Conservation (phyloP, 2,329 filamentous ascomycete species). For the Talaromyces islandicus region DNA sequence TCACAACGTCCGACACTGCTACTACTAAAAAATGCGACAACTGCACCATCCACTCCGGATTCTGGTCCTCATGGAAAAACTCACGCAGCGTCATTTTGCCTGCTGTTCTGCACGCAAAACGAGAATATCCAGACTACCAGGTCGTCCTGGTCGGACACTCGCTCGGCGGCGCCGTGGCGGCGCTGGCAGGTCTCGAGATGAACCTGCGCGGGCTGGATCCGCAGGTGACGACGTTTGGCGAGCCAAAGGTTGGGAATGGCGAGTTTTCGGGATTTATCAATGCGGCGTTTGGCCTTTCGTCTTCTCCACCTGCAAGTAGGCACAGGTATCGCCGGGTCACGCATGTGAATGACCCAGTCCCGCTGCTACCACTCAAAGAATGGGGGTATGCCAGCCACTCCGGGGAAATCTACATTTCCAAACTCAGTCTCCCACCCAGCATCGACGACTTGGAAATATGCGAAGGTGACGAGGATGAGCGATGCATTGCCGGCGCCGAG, state of each 20-base stretch:
- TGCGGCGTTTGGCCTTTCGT: conserved; percentile 40
- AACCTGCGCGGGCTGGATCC: conserved; percentile 69
- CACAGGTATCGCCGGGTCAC: conserved; percentile 68
- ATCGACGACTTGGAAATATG: conserved; percentile 66
- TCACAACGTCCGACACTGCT: conserved; percentile 23
- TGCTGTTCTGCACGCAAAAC: conserved; percentile 54
- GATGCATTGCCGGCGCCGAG: conserved; percentile 64
- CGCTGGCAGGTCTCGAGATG: conserved; percentile 78
- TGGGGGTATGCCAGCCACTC: conserved; percentile 84
- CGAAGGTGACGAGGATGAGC: conserved; percentile 61
- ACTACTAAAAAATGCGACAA: conserved; percentile 61
- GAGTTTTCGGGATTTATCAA: conserved; percentile 51
- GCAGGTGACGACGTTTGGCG: conserved; percentile 83
- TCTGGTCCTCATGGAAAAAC: conserved; percentile 75
- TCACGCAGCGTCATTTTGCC: conserved; percentile 66
- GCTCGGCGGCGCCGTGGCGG: conserved; percentile 85
- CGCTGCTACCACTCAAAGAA: conserved; percentile 74
- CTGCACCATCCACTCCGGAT: conserved; percentile 90
- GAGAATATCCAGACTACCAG: conserved; percentile 62
- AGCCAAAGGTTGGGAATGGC: conserved; percentile 61
- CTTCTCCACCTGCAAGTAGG: no score
- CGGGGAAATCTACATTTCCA: conserved; percentile 81
- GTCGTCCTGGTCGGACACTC: conserved; percentile 84
- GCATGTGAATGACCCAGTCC: conserved; percentile 80
- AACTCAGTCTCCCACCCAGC: conserved; percentile 61